Evolutionary conservation across 1,284 basidiomycete species (phyloP), one percentile per base, ranked within the genome.

Genomic region (Grifola frondosa): DNA sequence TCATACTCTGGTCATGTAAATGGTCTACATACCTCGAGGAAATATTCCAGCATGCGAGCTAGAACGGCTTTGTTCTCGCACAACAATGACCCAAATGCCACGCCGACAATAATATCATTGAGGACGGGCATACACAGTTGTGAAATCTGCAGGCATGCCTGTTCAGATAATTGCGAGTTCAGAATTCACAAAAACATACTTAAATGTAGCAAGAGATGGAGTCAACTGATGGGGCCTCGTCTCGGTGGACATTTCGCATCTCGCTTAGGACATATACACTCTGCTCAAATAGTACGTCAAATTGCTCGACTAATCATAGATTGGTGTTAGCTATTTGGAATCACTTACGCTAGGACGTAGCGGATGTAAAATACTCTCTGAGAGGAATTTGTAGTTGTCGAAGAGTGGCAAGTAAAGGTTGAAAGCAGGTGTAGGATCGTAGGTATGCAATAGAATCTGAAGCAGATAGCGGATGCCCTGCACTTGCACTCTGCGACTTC

Each of bases 21-120:
- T 10, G 28, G 2, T n/a, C n/a, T 2, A 50, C 59, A 10, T 49
- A 81, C 80, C 64, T 79, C 66, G 17, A 76, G 57, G 24, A 60
- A 52, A 16, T 63, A 42, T 22, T 70, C 69, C 23, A 77, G 52
- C 12, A 70, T 56, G 0, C 46, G 50, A 4, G 73, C 74, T 1
- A 82, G 60, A 6, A 62, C 40, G 3, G 58, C 46, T 19, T 72
- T 63, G 57, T 91, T 88, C 34, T 89, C 84, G 43, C 71, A 75
- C 4, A 91, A 59, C 54, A 90, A 84, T 0, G 77, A 65, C 1
- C 87, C 84, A 31, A 88, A 68, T 0, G 88, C 84, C 33, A 78
- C 62, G 0, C 92, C 92, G 22, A 95, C 74, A 23, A 91, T 91
- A 23, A 93, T 61, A 65, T 98, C 95, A 65, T 97, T 97, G 48